Conservation (phyloP, 2,329 filamentous ascomycete species). For the Colletotrichum sp. region DNA sequence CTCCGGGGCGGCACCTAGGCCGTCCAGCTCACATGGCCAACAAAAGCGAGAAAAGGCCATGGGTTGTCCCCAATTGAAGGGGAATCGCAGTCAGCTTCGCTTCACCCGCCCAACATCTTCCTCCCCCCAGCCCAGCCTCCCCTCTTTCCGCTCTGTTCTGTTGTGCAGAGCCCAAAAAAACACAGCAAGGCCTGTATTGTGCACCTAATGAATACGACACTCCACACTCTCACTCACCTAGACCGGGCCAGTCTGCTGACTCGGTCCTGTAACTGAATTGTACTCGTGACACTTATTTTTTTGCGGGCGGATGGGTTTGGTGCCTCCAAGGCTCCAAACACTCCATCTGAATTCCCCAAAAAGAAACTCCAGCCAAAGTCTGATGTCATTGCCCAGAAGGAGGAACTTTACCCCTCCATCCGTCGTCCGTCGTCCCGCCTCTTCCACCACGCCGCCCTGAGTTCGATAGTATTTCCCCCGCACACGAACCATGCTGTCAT, state of each 20-base stretch:
- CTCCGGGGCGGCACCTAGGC: neutral
- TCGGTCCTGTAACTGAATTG: slow-evolving; percentile 7
- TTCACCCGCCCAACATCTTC: neutral
- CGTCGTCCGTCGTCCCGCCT: neutral
- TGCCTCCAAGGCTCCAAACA: neutral
- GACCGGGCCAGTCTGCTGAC: slow-evolving; percentile 8
- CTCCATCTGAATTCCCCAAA: neutral
- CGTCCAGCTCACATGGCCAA: neutral
- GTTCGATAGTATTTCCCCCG: neutral
- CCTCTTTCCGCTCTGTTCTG: neutral
- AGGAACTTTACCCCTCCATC: neutral
- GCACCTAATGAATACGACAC: slow-evolving; percentile 9
- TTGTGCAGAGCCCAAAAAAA: neutral
- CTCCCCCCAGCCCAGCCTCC: neutral
- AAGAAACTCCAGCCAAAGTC: neutral
- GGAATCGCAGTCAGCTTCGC: neutral
- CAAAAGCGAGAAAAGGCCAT: neutral
- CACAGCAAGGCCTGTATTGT: neutral
- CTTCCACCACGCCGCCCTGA: neutral
- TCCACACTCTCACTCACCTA: slow-evolving; percentile 9
- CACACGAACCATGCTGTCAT: neutral
- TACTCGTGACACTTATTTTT: slow-evolving; percentile 16
- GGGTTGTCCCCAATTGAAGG: neutral
- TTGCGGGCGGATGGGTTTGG: neutral
- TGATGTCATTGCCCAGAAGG: neutral